Percentiles rank a stretch among this genome's conserved stretches.
Evolutionary conservation across 2,329 filamentous ascomycete genomes (phyloP).

Genomic region (Exserohilum rostratum): DNA sequence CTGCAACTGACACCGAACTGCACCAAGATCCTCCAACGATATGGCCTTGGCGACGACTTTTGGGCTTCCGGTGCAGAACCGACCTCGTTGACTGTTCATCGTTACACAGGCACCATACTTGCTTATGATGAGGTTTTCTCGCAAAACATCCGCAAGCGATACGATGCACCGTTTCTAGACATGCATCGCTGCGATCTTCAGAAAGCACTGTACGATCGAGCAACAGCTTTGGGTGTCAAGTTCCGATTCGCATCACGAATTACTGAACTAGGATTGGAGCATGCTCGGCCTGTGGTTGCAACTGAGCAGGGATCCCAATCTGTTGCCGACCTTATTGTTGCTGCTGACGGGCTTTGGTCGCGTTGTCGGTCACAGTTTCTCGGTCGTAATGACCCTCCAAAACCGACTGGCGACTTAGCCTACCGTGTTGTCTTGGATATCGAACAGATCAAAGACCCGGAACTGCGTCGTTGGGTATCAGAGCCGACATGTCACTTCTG

Average conservation of each 20-base stretch:
- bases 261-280: constrained; percentile 48
- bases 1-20: constrained; percentile 33
- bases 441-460: constrained; percentile 58
- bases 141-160: constrained; percentile 57
- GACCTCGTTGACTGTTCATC: constrained; percentile 53
- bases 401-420: constrained; percentile 66
- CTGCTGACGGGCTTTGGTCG: constrained; percentile 67
- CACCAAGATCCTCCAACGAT: constrained; percentile 54
- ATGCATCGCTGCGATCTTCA: constrained; percentile 66
- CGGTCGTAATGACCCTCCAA: constrained; percentile 54
- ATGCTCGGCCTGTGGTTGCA: constrained; percentile 35
- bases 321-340: constrained; percentile 60
- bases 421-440: constrained; percentile 63
- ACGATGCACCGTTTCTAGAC: constrained; percentile 61
- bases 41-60: constrained; percentile 53
- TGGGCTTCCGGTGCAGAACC: constrained; percentile 41
- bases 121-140: constrained; percentile 57
- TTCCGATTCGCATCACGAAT: constrained; percentile 47
- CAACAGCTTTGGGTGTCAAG: constrained; percentile 57
- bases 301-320: constrained; percentile 38
- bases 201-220: constrained; percentile 55
- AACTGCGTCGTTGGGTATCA: constrained; percentile 57
- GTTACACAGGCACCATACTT: constrained; percentile 46
- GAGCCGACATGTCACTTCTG: constrained; percentile 63
- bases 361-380: constrained; percentile 56